Percentiles rank a stretch among this genome's conserved stretches.
These are phyloP conservation scores for Pestalotiopsis sp. DNA, from an alignment of 2,329 filamentous ascomycete genomes.

Conservation along the genomic window DNA sequence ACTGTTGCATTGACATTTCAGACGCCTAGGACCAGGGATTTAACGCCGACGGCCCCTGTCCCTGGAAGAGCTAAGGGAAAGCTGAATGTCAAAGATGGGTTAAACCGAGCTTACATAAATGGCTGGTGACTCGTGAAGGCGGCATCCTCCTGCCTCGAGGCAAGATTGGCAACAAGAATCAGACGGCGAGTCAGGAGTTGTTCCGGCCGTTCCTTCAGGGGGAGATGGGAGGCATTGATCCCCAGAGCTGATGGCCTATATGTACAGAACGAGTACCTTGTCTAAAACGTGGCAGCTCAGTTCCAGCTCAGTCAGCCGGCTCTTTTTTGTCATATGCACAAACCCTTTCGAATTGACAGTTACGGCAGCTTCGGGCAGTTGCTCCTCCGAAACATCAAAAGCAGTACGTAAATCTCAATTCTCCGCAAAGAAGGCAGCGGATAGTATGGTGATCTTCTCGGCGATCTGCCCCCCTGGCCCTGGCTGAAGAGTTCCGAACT, in stretches of 20 bases:
- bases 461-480: neutral
- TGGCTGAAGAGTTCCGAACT: neutral
- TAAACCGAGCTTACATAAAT: neutral
- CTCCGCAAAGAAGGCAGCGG: neutral
- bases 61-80: neutral
- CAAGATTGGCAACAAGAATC: neutral
- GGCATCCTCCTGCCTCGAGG: neutral
- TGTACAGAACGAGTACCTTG: too few relatives aligned
- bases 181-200: neutral
- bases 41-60: neutral
- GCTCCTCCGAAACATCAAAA: too few relatives aligned
- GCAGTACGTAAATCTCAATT: neutral
- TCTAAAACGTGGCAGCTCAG: too few relatives aligned
- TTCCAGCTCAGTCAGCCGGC: too few relatives aligned
- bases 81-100: neutral
- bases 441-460: neutral
- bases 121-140: neutral
- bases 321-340: too few relatives aligned
- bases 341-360: too few relatives aligned
- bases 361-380: too few relatives aligned
- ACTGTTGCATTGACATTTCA: slow-evolving; percentile 10
- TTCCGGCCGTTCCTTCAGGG: neutral
- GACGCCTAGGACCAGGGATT: neutral
- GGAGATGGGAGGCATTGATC: neutral
- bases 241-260: too few relatives aligned